These are phyloP conservation scores for Cytospora piceicola DNA, from an alignment of 2,329 filamentous ascomycete species.

Conservation along the genomic window DNA sequence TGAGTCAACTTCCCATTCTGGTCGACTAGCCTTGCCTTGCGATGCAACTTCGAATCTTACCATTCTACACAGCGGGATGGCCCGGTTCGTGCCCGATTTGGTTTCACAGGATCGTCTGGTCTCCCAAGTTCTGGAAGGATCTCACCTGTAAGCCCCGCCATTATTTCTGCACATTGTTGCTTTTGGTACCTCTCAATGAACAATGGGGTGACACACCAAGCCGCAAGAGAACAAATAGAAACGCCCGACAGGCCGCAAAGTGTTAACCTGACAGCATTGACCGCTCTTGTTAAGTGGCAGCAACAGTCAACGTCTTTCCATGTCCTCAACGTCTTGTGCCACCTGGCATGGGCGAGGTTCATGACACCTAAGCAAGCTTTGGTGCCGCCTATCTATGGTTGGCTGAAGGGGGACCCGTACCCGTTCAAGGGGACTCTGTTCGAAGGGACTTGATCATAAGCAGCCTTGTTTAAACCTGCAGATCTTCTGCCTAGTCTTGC, in stretches of 20 bases:
- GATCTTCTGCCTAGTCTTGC: slow-evolving; percentile 15
- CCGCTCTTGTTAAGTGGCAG: slow-evolving; percentile 10
- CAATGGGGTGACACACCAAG: slow-evolving; percentile 18
- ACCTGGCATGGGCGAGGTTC: background rate
- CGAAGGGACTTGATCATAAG: slow-evolving; percentile 7
- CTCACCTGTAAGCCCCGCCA: slow-evolving; percentile 23
- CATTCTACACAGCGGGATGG: slow-evolving; percentile 20
- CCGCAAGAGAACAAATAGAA: slow-evolving; percentile 11
- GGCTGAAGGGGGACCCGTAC: slow-evolving; percentile 8
- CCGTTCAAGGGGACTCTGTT: slow-evolving; percentile 11
- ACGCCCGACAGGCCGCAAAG: background rate
- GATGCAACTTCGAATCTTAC: background rate
- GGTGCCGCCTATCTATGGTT: background rate
- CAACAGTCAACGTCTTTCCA: slow-evolving; percentile 1
- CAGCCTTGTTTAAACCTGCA: slow-evolving; percentile 27
- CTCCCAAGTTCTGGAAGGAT: slow-evolving; percentile 13
- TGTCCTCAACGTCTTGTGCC: slow-evolving; percentile 8
- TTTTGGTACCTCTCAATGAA: background rate
- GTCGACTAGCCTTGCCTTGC: slow-evolving; percentile 7
- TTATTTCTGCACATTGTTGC: slow-evolving; percentile 7
- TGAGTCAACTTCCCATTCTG: background rate
- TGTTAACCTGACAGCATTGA: background rate
- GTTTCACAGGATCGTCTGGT: slow-evolving; percentile 13
- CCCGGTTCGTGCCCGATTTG: slow-evolving; percentile 14
- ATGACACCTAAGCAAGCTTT: background rate